These are phyloP conservation scores for Annulohypoxylon maeteangense DNA, from an alignment of 495 filamentous ascomycete species.

Conservation along the genomic window DNA sequence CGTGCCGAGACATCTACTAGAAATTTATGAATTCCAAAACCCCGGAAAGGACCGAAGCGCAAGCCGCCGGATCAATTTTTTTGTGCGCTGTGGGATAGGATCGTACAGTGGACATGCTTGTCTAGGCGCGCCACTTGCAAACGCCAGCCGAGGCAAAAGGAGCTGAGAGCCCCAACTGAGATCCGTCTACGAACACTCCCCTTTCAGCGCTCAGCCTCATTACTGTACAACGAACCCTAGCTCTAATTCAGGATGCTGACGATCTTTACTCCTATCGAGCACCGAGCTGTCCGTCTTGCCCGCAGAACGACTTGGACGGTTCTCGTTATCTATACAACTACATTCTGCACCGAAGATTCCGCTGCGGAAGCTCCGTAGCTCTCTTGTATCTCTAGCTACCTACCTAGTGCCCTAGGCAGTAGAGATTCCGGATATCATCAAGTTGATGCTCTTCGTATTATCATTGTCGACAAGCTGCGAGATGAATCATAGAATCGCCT, in stretches of 20 bases:
- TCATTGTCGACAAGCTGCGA: conserved; percentile 4
- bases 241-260: conserved; percentile 33
- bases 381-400: neutral
- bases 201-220: conserved; percentile 46
- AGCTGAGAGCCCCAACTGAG: conserved; percentile 40
- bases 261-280: conserved; percentile 44
- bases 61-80: conserved; percentile 25
- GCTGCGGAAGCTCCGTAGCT: conserved; percentile 22
- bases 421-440: conserved; percentile 15
- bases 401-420: neutral
- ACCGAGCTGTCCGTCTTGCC: conserved; percentile 35
- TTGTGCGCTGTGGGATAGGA: conserved; percentile 19
- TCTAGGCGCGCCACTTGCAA: conserved; percentile 24
- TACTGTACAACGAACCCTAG: conserved; percentile 40
- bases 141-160: conserved; percentile 38
- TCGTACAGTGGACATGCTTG: neutral
- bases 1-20: conserved; percentile 25
- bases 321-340: conserved; percentile 25
- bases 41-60: conserved; percentile 41
- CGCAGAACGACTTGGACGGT: conserved; percentile 26
- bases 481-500: conserved; percentile 12
- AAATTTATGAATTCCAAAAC: conserved; percentile 10
- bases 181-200: conserved; percentile 14
- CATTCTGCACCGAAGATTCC: conserved; percentile 26
- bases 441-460: conserved; percentile 5